phyloP scores from a whole-genome alignment of 805 yeast genomes.

The Saccharomycopsis babjevae region DNA sequence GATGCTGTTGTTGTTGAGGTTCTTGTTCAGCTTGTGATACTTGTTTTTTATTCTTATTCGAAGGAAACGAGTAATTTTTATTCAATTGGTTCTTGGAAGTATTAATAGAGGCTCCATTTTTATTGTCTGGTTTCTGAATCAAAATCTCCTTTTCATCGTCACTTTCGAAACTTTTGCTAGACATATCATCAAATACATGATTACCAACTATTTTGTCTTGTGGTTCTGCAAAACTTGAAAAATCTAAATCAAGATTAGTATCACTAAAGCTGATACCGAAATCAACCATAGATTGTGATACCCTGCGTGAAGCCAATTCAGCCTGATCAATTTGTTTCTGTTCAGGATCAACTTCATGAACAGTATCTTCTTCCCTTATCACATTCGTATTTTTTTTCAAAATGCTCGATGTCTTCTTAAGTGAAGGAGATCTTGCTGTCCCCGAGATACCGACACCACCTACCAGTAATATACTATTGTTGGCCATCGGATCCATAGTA shows the following conservation, averaged over 20 bases:
- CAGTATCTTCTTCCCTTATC: background rate
- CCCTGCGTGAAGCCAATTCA: background rate
- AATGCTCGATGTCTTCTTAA: conserved; percentile 17
- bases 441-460: conserved; percentile 21
- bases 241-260: conserved; percentile 16
- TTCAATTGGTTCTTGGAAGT: background rate
- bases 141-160: conserved; percentile 12
- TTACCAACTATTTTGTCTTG: background rate
- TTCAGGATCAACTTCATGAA: background rate
- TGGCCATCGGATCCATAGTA: background rate
- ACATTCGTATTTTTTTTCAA: conserved; percentile 10
- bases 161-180: conserved; percentile 14
- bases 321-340: background rate
- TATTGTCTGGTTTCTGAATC: background rate
- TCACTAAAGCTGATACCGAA: conserved; percentile 16
- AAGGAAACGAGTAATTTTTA: background rate
- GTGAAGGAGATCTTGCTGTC: conserved; percentile 2
- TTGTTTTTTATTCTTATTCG: background rate
- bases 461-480: conserved; percentile 14
- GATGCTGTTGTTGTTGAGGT: background rate
- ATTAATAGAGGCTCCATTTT: background rate
- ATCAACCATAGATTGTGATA: conserved; percentile 4
- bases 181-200: conserved; percentile 5
- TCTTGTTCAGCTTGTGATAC: background rate
- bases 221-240: conserved; percentile 18